These are phyloP conservation scores for Saitozyma podzolica DNA, from an alignment of 768 basidiomycete species.

Conservation along the genomic window DNA sequence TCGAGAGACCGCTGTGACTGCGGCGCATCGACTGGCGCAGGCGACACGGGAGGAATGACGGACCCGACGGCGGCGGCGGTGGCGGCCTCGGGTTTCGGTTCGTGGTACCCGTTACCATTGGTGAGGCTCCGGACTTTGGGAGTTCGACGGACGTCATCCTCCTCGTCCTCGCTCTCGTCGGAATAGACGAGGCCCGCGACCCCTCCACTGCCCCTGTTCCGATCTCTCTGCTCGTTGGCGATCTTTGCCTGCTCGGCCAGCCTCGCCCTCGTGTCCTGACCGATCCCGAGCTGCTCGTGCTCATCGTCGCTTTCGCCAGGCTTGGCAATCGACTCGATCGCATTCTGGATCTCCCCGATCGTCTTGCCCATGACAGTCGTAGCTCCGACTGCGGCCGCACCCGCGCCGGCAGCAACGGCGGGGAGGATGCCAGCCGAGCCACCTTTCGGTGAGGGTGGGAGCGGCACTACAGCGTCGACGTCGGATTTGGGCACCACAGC, in stretches of 20 bases:
- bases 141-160: slow-evolving; percentile 54
- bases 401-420: slow-evolving; percentile 9
- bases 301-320: slow-evolving; percentile 53
- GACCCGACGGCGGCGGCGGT: too few species aligned
- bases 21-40: neutral
- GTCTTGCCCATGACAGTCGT: slow-evolving; percentile 72
- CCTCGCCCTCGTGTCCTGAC: slow-evolving; percentile 47
- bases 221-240: slow-evolving; percentile 50
- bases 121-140: too few species aligned
- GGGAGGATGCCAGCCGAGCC: slow-evolving; percentile 16
- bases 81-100: too few species aligned
- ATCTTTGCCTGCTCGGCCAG: slow-evolving; percentile 53
- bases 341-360: slow-evolving; percentile 84
- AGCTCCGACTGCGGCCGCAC: slow-evolving; percentile 20
- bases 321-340: slow-evolving; percentile 78
- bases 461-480: neutral
- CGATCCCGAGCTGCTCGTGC: slow-evolving; percentile 25
- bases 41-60: neutral
- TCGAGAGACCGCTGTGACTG: slow-evolving; percentile 3
- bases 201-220: slow-evolving; percentile 36
- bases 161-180: slow-evolving; percentile 58
- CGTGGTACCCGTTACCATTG: too few species aligned
- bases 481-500: neutral
- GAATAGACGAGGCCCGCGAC: slow-evolving; percentile 51
- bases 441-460: neutral